These are phyloP conservation scores for Naegleria fowleri DNA, from an alignment of 208 protist genomes.

Conservation along the genomic window DNA sequence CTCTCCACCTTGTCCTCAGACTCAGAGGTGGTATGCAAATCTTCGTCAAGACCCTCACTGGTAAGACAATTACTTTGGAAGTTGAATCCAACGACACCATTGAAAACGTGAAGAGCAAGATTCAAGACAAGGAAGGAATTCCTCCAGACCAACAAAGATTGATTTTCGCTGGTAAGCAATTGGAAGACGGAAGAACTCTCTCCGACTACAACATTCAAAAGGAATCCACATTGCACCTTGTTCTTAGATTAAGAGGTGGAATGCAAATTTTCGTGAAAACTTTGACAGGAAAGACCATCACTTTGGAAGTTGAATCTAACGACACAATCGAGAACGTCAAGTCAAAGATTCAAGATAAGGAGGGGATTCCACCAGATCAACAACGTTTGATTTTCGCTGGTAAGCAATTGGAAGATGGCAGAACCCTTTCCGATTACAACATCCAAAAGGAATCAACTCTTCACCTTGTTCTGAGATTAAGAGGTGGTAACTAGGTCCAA, in stretches of 20 bases:
- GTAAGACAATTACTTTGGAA: conserved; percentile 39
- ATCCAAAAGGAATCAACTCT: neutral
- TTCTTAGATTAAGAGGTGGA: conserved; percentile 70
- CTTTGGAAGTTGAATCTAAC: neutral
- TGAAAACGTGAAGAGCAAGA: conserved; percentile 64
- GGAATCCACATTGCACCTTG: conserved; percentile 76
- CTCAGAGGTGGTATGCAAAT: conserved; percentile 62
- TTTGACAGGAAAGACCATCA: neutral
- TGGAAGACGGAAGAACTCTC: conserved; percentile 65
- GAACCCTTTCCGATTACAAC: neutral
- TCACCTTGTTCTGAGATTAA: neutral
- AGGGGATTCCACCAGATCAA: neutral
- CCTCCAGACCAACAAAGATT: conserved; percentile 61
- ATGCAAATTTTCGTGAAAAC: neutral
- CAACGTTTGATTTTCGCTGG: neutral
- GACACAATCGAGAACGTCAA: neutral
- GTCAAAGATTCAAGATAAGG: neutral
- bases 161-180: conserved; percentile 69
- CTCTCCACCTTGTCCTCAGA: conserved; percentile 72
- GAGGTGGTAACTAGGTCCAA: too few relatives aligned
- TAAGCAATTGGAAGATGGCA: neutral
- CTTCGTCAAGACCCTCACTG: conserved; percentile 32
- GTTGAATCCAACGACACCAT: conserved; percentile 70
- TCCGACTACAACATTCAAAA: conserved; percentile 61
- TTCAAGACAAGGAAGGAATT: conserved; percentile 60